Evolutionary conservation across 140 eudicot genomes (phyloP).

Genomic region (Bidens hawaiensis): DNA sequence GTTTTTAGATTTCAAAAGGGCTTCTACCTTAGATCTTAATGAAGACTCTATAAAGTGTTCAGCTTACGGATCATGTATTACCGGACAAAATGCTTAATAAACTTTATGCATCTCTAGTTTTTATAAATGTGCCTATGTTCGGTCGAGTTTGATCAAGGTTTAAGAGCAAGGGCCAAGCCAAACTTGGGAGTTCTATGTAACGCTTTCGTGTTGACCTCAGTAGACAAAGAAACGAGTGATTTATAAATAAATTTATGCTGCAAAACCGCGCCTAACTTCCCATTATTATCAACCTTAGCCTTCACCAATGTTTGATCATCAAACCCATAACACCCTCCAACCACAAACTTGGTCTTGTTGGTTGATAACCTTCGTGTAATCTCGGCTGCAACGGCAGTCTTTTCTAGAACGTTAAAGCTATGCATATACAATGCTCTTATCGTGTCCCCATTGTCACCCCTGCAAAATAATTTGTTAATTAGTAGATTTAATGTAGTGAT

Average conservation of each 20-base stretch:
- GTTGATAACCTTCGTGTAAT: conserved; percentile 58
- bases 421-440: conserved; percentile 60
- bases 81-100: no score
- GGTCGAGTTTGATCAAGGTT: conserved; percentile 50
- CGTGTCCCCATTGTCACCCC: conserved; percentile 80
- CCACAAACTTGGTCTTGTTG: conserved; percentile 52
- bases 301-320: conserved; percentile 53
- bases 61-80: no score
- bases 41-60: no score
- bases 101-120: no score
- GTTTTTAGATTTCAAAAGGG: no score
- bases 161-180: conserved; percentile 55
- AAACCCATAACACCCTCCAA: conserved; percentile 56
- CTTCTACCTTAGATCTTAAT: no score
- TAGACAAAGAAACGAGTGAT: conserved; percentile 52
- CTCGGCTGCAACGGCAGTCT: conserved; percentile 61
- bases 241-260: conserved; percentile 65
- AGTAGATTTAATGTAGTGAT: not conserved
- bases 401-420: conserved; percentile 42
- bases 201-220: conserved; percentile 67
- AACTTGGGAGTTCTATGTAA: conserved; percentile 73
- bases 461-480: conserved; percentile 11
- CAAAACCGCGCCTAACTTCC: conserved; percentile 60
- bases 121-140: no score
- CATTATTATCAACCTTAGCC: conserved; percentile 58